These are phyloP conservation scores for Xylaria sp. DNA, from an alignment of 2,329 filamentous ascomycete genomes.

Conservation along the genomic window DNA sequence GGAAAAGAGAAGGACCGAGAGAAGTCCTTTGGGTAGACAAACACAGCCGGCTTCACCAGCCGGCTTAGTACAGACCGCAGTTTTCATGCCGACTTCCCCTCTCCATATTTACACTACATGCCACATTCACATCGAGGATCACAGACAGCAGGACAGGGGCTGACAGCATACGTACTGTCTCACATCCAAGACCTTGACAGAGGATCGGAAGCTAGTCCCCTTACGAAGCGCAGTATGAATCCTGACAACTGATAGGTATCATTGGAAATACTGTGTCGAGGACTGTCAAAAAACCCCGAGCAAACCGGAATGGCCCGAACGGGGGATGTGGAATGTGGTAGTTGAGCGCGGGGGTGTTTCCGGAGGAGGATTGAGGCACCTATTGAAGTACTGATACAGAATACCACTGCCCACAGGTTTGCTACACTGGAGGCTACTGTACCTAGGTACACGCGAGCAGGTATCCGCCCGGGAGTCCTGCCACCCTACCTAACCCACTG, in stretches of 20 bases:
- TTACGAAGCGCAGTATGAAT: not conserved
- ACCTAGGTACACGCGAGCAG: constrained; percentile 25
- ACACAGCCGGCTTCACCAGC: constrained; percentile 9
- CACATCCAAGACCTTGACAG: constrained; percentile 7
- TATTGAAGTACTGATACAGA: not conserved
- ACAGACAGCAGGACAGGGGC: not conserved
- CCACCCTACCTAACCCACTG: constrained; percentile 45
- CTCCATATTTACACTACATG: not conserved
- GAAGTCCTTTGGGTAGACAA: constrained; percentile 7
- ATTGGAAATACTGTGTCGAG: constrained; percentile 14
- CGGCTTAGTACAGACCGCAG: constrained; percentile 7
- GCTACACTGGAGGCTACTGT: too few species aligned
- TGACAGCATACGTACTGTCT: constrained; percentile 21
- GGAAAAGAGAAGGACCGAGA: constrained; percentile 24
- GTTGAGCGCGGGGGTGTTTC: constrained; percentile 16
- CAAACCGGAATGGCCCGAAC: constrained; percentile 14
- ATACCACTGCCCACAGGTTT: not conserved
- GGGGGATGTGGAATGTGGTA: constrained; percentile 11
- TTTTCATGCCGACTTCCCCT: constrained; percentile 3
- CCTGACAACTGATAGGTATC: not conserved
- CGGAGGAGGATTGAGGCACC: not conserved
- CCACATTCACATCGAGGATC: constrained; percentile 10
- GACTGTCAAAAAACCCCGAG: not conserved
- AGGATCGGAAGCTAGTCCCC: constrained; percentile 17
- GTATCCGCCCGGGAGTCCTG: constrained; percentile 23